Base-by-base conservation (phyloP, 331 rosid species). In the Pyracantha coccinea region DNA sequence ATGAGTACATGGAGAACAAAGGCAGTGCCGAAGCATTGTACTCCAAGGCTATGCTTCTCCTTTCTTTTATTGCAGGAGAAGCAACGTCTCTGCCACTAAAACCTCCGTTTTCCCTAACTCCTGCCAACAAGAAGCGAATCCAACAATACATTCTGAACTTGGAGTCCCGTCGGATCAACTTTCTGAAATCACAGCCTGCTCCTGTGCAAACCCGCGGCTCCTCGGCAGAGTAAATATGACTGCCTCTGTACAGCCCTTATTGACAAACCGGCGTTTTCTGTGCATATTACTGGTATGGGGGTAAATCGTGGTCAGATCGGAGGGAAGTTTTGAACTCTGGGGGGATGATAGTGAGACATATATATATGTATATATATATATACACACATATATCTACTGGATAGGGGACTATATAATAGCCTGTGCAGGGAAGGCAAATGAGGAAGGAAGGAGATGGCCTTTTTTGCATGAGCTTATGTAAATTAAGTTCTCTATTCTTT, bases 11-110 rank as follows among this genome's bases (percentile, higher is more conserved):
- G 89, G 90, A 73, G 81, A 86, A 89, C 87, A 74, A 70, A 73
- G 84, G 72, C 4, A 81, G 77, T 38, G 96, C 92, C 13, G 84
- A 86, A 44, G 90, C 81, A 69, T 81, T 86, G 21, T 92, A 92
- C 85, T 84, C 99, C 31, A 89, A 86, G 78, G 97, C 99, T 16
- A 79, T 86, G 82, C 89, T 87, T 80, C 81, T 95, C 45, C 89
- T 95, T 70, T 87, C 91, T 25, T 95, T 95, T 68, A 86, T 95
- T 47, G 85, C 87, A 66, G 84, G 78, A 67, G 97, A 92, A 88
- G 99, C 97, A 77, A 80, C 80, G 44, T 77, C 86, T 58, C 90
- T 95, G 68, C 84, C 91, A 33, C 84, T 94, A 68, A 90, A 77
- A 44, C 97, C 99, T 32, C 90, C 96, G 33, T 90, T 95, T 83